Conservation (phyloP, 2,329 filamentous ascomycete genomes). For the Colletotrichum tofieldiae region DNA sequence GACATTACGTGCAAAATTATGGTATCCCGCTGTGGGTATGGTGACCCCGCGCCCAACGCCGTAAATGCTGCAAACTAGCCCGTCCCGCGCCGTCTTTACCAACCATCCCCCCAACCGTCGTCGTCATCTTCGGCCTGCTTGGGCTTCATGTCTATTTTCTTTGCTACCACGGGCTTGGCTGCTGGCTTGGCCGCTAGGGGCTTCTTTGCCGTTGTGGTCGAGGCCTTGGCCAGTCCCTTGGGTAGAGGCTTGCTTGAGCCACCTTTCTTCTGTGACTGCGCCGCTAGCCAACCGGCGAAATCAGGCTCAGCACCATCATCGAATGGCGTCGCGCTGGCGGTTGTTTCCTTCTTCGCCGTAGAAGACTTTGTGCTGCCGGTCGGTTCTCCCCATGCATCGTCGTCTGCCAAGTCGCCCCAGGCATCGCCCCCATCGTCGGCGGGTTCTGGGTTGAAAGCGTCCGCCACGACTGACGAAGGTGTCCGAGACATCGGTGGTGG, state of each 20-base stretch:
- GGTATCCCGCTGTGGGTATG: slow-evolving; percentile 34
- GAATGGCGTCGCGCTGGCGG: slow-evolving; percentile 67
- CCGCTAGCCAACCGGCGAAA: slow-evolving; percentile 95
- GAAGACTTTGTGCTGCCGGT: slow-evolving; percentile 44
- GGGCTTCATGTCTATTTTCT: slow-evolving; percentile 80
- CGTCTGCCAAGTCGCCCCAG: slow-evolving; percentile 81
- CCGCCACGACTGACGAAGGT: slow-evolving; percentile 63
- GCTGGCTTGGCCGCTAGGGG: slow-evolving; percentile 53
- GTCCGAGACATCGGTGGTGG: slow-evolving; percentile 62
- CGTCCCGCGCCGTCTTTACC: slow-evolving; percentile 56
- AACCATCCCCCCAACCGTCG: slow-evolving; percentile 78
- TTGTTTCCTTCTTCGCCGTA: slow-evolving; percentile 51
- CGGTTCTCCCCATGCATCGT: slow-evolving; percentile 62
- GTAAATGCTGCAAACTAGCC: slow-evolving; percentile 30
- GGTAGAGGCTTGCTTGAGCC: slow-evolving; percentile 76
- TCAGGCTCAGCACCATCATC: slow-evolving; percentile 93
- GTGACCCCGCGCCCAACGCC: slow-evolving; percentile 36
- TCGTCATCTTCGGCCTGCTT: slow-evolving; percentile 72
- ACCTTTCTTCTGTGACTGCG: slow-evolving; percentile 84
- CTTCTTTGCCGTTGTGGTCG: slow-evolving; percentile 57
- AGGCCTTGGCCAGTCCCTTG: slow-evolving; percentile 83
- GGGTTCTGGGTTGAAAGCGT: slow-evolving; percentile 69
- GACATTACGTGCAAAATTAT: slow-evolving; percentile 33
- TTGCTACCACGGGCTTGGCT: slow-evolving; percentile 64
- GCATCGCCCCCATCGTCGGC: slow-evolving; percentile 77